Base-by-base conservation (phyloP, 1,284 basidiomycete genomes). In the Ustilago loliicola region DNA sequence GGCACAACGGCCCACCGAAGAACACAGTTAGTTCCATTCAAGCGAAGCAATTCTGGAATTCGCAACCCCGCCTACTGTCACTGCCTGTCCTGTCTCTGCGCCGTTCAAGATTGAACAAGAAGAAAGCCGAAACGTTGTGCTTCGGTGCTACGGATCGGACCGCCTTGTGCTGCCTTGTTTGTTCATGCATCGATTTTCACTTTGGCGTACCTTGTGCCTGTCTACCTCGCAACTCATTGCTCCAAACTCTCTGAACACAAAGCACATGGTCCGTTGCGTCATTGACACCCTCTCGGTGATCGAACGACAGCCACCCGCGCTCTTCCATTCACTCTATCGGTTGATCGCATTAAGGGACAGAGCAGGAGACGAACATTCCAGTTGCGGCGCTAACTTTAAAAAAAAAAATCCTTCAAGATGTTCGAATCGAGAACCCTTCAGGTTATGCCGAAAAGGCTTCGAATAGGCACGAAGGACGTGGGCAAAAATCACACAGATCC, bases 341-440 rank as follows among this genome's bases (percentile, higher is more conserved):
- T 25, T 21, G 19, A 25, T 48, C n/a, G 19, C 21, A 5, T 10
- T 48, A 2, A 29, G 17, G 11, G 50, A 32, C 21, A 56, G 21
- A 23, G 15, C 54, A 27, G 27, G 38, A 36, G 23, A 23, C 23
- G 13, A 27, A 27, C 23, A 57, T 42, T 52, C 40, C 55, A 58
- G 8, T 58, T 58, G 51, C 64, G 45, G 52, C 52, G 45, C 32
- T 34, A 45, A 21, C 11, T 15, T 5, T 21, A 36, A 36, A 17
- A 45, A 21, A 5, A 50, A 47, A 38, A 50, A 48, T 47, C 30
- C 25, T 38, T n/a, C 30, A 47, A 47, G 38, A 38, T 32, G 42
- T 21, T 23, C n/a, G 42, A 57, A 59, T 40, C 23, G 67, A 60
- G 67, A 51, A 69, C 67, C 67, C 45, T 60, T 63, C 61, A 27